These are phyloP conservation scores for Heliosperma pusillum DNA, from an alignment of 148 eudicot genomes.

Conservation along the genomic window DNA sequence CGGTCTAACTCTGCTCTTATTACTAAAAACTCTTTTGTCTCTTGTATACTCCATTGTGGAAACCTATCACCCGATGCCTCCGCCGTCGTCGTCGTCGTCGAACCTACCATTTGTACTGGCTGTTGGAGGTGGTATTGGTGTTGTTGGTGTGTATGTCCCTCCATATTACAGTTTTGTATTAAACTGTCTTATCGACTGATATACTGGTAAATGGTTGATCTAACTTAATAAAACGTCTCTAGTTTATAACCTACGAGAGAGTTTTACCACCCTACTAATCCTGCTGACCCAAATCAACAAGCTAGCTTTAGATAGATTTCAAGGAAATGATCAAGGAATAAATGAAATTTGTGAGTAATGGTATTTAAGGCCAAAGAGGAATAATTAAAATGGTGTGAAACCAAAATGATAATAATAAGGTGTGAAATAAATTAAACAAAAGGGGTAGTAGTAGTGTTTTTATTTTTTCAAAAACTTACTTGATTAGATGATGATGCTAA, in stretches of 20 bases:
- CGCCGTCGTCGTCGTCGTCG: neutral
- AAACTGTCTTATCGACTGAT: too few species aligned
- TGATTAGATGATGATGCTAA: neutral
- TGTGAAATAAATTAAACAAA: slow-evolving; percentile 17
- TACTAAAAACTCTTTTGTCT: slow-evolving; percentile 68
- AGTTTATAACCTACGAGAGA: too few species aligned
- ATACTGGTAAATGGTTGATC: neutral
- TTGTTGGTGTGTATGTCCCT: slow-evolving; percentile 33
- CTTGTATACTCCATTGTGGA: slow-evolving; percentile 91
- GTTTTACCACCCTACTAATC: too few species aligned
- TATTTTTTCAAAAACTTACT: neutral
- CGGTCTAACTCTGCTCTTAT: slow-evolving; percentile 73
- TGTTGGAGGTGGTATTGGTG: slow-evolving; percentile 29
- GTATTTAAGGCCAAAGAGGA: too few species aligned
- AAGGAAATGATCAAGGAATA: neutral
- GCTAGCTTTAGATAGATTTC: neutral
- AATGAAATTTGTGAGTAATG: too few species aligned
- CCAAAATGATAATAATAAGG: slow-evolving; percentile 7
- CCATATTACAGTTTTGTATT: slow-evolving; percentile 41
- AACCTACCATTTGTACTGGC: neutral
- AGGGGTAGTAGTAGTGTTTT: too few species aligned
- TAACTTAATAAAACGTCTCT: neutral
- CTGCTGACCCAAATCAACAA: too few species aligned
- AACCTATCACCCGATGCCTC: slow-evolving; percentile 43
- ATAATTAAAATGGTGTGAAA: slow-evolving; percentile 61